These are phyloP conservation scores for Fusarium nygamai DNA, from an alignment of 2,329 filamentous ascomycete genomes.

Conservation along the genomic window DNA sequence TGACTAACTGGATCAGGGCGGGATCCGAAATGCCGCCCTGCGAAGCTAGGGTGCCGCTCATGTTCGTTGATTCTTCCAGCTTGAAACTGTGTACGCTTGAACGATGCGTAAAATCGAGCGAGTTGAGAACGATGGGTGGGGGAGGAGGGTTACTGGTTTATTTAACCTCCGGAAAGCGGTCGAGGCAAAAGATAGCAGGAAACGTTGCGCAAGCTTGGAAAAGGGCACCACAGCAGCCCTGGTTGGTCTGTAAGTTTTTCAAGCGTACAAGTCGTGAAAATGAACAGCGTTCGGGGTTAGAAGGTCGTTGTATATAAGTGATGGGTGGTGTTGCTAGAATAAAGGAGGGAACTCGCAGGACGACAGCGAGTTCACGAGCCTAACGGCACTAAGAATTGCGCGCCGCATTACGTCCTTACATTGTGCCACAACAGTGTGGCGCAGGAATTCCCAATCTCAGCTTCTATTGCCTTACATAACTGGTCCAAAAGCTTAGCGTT, in stretches of 20 bases:
- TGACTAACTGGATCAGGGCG: conserved; percentile 69
- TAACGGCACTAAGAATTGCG: conserved; percentile 44
- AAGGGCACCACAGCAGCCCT: background rate
- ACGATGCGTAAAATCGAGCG: conserved; percentile 15
- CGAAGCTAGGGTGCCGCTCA: conserved; percentile 53
- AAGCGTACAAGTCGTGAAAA: background rate
- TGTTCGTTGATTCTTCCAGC: conserved; percentile 36
- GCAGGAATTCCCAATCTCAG: conserved; percentile 4
- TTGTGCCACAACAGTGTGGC: conserved; percentile 45
- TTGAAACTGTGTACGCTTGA: conserved; percentile 10
- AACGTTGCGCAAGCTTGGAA: conserved; percentile 21
- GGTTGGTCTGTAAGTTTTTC: background rate
- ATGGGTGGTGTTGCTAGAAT: conserved; percentile 43
- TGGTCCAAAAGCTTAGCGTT: background rate
- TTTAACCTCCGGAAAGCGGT: conserved; percentile 34
- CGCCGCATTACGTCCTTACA: conserved; percentile 34
- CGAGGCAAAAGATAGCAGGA: conserved; percentile 27
- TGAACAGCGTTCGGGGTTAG: conserved; percentile 7
- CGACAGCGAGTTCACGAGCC: conserved; percentile 48
- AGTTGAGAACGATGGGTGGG: conserved; percentile 19
- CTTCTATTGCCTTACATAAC: conserved; percentile 5
- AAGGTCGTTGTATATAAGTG: conserved; percentile 32
- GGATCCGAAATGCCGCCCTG: conserved; percentile 73
- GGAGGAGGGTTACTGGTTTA: conserved; percentile 23
- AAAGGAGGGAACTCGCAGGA: conserved; percentile 46